Conservation (phyloP, 768 basidiomycete species). For the Arthromyces matolae region DNA sequence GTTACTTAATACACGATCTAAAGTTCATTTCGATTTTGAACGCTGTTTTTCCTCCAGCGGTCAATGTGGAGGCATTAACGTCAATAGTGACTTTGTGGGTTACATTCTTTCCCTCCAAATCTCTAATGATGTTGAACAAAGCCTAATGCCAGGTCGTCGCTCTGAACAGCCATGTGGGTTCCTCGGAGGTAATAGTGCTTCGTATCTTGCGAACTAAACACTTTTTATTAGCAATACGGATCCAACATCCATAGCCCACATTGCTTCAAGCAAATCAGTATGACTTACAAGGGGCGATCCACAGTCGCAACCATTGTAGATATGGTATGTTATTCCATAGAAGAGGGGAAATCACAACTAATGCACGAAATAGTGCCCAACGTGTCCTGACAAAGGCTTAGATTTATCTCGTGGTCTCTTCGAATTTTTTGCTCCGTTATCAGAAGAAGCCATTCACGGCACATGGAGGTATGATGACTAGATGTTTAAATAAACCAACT, state of each 20-base stretch:
- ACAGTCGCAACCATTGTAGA: conserved; percentile 59
- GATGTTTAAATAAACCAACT: too few relatives aligned
- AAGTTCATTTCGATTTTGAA: too few relatives aligned
- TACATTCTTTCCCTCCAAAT: not conserved
- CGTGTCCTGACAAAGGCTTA: too few relatives aligned
- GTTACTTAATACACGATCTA: conserved; percentile 11
- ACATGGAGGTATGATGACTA: too few relatives aligned
- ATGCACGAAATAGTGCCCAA: too few relatives aligned
- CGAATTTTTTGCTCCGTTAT: too few relatives aligned
- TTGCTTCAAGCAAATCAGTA: conserved; percentile 61
- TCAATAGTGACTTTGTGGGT: conserved; percentile 25
- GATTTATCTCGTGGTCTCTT: too few relatives aligned
- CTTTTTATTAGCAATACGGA: conserved; percentile 50
- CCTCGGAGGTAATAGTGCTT: not conserved
- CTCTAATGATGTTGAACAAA: not conserved
- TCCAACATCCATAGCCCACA: conserved; percentile 37
- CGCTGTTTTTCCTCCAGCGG: conserved; percentile 16
- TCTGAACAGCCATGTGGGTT: conserved; percentile 31
- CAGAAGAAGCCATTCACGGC: too few relatives aligned
- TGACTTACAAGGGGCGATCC: conserved; percentile 56
- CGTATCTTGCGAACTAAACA: not conserved
- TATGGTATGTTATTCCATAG: conserved; percentile 41
- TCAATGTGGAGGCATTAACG: conserved; percentile 28
- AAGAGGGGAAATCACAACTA: too few relatives aligned
- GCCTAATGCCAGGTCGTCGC: conserved; percentile 27